Conservation (phyloP, 2,329 filamentous ascomycete genomes). For the Fusarium solani-melongenae region DNA sequence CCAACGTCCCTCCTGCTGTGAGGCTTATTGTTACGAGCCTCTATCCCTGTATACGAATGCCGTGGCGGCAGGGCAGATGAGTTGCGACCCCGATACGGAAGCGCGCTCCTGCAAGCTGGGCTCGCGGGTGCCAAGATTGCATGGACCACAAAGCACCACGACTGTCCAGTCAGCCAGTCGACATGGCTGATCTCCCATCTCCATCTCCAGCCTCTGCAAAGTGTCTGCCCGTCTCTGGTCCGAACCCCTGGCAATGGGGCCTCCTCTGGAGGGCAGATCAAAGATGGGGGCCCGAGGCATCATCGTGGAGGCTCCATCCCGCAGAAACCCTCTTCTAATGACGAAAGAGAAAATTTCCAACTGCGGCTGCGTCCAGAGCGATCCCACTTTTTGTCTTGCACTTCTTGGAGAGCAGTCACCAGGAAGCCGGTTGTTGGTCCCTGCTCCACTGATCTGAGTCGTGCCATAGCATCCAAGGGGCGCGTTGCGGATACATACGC, state of each 20-base stretch:
- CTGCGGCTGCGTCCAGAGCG: not conserved
- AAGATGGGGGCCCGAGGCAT: slow-evolving; percentile 2
- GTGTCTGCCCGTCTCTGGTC: slow-evolving; percentile 8
- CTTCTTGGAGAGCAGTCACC: slow-evolving; percentile 3
- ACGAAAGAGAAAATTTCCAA: slow-evolving; percentile 12
- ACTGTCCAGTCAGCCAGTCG: slow-evolving; percentile 1
- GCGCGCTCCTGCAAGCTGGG: slow-evolving; percentile 6
- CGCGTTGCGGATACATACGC: slow-evolving; percentile 30
- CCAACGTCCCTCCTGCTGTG: slow-evolving; percentile 10
- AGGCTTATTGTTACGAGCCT: slow-evolving; percentile 34
- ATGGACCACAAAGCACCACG: slow-evolving; percentile 20
- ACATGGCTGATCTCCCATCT: slow-evolving; percentile 16
- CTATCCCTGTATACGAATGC: slow-evolving; percentile 34
- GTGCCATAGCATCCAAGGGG: slow-evolving; percentile 20
- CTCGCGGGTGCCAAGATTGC: slow-evolving; percentile 4
- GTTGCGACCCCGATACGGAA: slow-evolving; percentile 28
- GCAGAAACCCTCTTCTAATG: slow-evolving; percentile 20
- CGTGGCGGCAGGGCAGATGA: slow-evolving; percentile 31
- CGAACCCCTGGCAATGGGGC: slow-evolving; percentile 24
- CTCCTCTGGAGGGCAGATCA: slow-evolving; percentile 16
- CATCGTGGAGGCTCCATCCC: slow-evolving; percentile 6
- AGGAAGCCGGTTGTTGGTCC: slow-evolving; percentile 8
- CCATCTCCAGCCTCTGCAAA: slow-evolving; percentile 22
- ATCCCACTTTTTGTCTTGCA: slow-evolving; percentile 13
- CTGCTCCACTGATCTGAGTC: slow-evolving; percentile 10